A percentile compares a stretch with the other conserved stretches of the same genome.
Evolutionary conservation across 2,329 filamentous ascomycete species (phyloP).

Genomic region (Xylariaceae sp.): DNA sequence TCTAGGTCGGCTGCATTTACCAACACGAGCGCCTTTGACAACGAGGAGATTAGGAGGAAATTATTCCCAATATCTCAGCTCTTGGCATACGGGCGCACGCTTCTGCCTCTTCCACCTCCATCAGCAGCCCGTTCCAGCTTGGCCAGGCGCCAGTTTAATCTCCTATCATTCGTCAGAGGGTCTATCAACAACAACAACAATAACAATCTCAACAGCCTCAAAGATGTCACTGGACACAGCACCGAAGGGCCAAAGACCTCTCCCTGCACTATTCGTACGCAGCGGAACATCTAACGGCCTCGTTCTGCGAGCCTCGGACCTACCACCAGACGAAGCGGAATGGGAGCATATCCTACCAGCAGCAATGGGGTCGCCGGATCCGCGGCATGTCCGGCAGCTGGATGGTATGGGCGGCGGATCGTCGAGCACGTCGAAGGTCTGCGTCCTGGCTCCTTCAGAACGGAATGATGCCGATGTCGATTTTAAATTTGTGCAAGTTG

Average conservation of each 20-base stretch:
- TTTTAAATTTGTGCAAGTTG: slow-evolving; percentile 45
- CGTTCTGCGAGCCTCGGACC: slow-evolving; percentile 32
- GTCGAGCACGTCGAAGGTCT: slow-evolving; percentile 60
- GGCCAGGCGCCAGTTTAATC: too few relatives aligned
- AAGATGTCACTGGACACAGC: too few relatives aligned
- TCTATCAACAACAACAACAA: too few relatives aligned
- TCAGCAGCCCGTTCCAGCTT: too few relatives aligned
- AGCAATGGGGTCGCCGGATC: slow-evolving; percentile 43
- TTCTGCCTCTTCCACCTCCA: too few relatives aligned
- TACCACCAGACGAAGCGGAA: slow-evolving; percentile 32
- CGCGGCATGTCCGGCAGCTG: slow-evolving; percentile 61
- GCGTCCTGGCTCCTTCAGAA: slow-evolving; percentile 54
- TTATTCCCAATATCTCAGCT: too few relatives aligned
- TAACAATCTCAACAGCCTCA: too few relatives aligned
- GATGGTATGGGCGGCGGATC: slow-evolving; percentile 68
- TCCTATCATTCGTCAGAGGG: too few relatives aligned
- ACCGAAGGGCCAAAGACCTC: not conserved
- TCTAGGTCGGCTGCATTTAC: too few relatives aligned
- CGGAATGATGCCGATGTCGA: slow-evolving; percentile 30
- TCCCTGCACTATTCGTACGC: slow-evolving; percentile 39
- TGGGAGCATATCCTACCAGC: slow-evolving; percentile 30
- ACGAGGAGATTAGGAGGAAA: too few relatives aligned
- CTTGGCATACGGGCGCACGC: too few relatives aligned
- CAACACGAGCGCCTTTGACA: too few relatives aligned
- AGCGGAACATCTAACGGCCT: slow-evolving; percentile 32